phyloP scores from a whole-genome alignment of 768 basidiomycete species.

The Auricularia sp. region DNA sequence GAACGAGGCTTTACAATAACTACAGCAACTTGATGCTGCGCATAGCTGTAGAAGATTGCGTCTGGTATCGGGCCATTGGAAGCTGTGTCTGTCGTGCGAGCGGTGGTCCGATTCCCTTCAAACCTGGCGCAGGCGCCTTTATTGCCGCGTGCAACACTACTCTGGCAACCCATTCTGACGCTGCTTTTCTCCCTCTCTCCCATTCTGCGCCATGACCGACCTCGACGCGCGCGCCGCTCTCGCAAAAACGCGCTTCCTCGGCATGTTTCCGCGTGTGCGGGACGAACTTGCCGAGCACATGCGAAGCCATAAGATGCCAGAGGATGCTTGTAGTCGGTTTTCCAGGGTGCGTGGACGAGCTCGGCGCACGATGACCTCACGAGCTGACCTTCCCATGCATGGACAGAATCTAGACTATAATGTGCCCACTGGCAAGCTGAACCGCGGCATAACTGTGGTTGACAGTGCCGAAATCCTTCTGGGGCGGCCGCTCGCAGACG shows the following conservation, averaged over 20 bases:
- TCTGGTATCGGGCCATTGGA: no score
- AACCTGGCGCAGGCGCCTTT: no score
- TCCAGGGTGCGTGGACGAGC: conserved; percentile 43
- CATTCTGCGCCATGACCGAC: background rate
- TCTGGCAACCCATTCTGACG: no score
- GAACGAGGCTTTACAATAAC: no score
- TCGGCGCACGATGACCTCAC: background rate
- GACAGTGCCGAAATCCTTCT: conserved; percentile 86
- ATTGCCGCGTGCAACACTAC: no score
- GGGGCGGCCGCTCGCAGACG: conserved; percentile 56
- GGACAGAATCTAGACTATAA: conserved; percentile 80
- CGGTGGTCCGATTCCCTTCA: no score
- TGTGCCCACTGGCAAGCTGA: conserved; percentile 93
- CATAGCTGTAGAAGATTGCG: no score
- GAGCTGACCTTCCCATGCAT: no score
- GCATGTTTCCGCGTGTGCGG: conserved; percentile 58
- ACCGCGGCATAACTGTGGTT: conserved; percentile 91
- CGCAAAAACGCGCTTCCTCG: conserved; percentile 45
- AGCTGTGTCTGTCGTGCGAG: no score
- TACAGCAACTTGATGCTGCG: no score
- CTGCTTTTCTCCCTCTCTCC: no score
- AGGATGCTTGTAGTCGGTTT: conserved; percentile 80
- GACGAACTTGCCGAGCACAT: conserved; percentile 69
- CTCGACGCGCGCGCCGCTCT: background rate
- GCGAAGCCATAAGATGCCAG: conserved; percentile 64